Evolutionary conservation across 1,139 yeast genomes (phyloP), one percentile per base, ranked within the genome.

Genomic region (Yamadazyma aaseri): DNA sequence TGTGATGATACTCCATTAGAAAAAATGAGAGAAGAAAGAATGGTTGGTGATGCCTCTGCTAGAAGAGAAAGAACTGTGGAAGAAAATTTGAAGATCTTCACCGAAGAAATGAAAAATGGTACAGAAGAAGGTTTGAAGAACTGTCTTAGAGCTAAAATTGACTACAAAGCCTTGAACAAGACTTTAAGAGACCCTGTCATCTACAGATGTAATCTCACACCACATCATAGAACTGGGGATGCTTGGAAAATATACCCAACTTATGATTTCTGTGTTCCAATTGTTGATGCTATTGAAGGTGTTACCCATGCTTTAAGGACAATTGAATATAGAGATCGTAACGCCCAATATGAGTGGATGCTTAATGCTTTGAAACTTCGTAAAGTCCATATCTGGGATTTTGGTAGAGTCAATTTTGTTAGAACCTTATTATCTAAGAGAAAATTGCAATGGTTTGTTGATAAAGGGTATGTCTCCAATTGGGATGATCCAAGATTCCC

Each of bases 401-500:
- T 92, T 55, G 94, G 95, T 44, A 81, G 97, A 66, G 90, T 92
- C 56, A 92, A 90, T 75, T 90, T 92, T 56, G 87, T 90, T 42
- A 82, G 97, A 71, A 92, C 98, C 18, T 72, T 92, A 56, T 72
- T 92, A 45, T 86, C 96, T 42, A 92, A 92, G 81, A 84, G 98
- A 73, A 92, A 92, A 73, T 74, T 92, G 56, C 97, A 92, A 71
- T 90, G 97, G 97, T 87, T 92, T 63, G 97, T 92, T 45, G 97
- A 92, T 71, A 83, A 86, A 60, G 69, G 76, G 26, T 73, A 81
- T 50, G 98, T 92, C 41, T 54, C 76, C 23, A 89, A 87, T 66
- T 92, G 98, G 98, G 96, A 90, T 57, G 98, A 92, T 65, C 97
- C 98, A 52, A 79, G 98, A 63, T 92, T 92, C 89, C 98, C 98